Percentiles rank a stretch among this genome's conserved stretches.
These are phyloP conservation scores for Rhizopogon sp. DNA, from an alignment of 768 basidiomycete species.

Conservation along the genomic window DNA sequence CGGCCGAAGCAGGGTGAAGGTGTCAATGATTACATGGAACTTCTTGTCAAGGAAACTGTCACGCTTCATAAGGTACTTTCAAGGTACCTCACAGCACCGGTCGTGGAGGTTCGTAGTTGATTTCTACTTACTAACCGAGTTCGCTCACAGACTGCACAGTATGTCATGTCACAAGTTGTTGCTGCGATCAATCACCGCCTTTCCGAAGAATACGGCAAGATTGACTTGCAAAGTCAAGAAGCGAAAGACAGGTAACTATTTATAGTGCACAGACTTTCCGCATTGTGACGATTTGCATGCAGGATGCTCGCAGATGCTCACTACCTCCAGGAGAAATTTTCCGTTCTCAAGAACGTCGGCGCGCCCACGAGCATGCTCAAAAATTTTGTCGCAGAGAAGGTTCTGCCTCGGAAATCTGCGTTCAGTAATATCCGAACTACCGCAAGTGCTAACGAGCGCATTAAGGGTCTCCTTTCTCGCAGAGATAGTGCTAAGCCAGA, in stretches of 20 bases:
- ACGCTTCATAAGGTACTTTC: conserved; percentile 95
- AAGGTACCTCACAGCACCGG: conserved; percentile 72
- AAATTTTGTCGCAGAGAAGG: conserved; percentile 80
- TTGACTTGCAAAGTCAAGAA: conserved; percentile 77
- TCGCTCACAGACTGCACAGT: conserved; percentile 37
- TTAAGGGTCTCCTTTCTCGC: conserved; percentile 32
- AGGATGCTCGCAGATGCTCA: conserved; percentile 80
- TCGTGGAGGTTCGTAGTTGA: conserved; percentile 65
- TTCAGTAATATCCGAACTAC: conserved; percentile 19
- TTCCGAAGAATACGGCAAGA: conserved; percentile 77
- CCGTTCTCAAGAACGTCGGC: conserved; percentile 67
- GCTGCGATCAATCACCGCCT: conserved; percentile 89
- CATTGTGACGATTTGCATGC: conserved; percentile 14
- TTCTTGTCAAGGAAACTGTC: conserved; percentile 90
- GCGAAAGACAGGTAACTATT: conserved; percentile 73
- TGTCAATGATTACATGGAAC: conserved; percentile 86
- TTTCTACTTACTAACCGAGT: conserved; percentile 10
- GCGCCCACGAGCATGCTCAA: conserved; percentile 77
- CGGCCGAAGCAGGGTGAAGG: conserved; percentile 54
- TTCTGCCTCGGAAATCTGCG: conserved; percentile 37
- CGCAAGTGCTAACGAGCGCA: conserved; percentile 29
- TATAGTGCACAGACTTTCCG: conserved; percentile 8
- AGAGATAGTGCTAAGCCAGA: conserved; percentile 21
- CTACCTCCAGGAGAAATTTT: conserved; percentile 72
- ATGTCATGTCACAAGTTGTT: conserved; percentile 93